These are phyloP conservation scores for Fusarium anthophilum DNA, from an alignment of 2,329 filamentous ascomycete genomes.

Conservation along the genomic window DNA sequence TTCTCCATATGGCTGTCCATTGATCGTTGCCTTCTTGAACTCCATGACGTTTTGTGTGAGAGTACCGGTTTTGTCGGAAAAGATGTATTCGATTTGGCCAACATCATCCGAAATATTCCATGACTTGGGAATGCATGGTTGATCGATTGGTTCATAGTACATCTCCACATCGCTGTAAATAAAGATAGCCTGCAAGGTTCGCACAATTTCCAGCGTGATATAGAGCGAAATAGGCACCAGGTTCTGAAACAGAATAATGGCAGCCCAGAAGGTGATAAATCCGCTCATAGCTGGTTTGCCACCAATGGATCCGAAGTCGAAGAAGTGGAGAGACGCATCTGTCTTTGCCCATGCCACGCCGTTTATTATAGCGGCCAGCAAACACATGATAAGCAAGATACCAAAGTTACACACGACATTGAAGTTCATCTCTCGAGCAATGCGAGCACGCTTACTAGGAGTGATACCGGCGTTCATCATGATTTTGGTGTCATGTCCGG, in stretches of 20 bases:
- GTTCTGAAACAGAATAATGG: slow-evolving; percentile 95
- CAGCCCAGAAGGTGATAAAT: slow-evolving; percentile 97
- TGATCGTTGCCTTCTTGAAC: slow-evolving; percentile 98
- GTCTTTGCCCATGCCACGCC: slow-evolving; percentile 81
- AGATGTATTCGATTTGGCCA: slow-evolving; percentile 98
- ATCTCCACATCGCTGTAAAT: slow-evolving; percentile 96
- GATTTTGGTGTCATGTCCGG: slow-evolving; percentile 96
- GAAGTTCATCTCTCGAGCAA: slow-evolving; percentile 94
- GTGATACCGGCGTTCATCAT: slow-evolving; percentile 99
- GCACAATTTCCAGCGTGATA: slow-evolving; percentile 95
- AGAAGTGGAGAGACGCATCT: slow-evolving; percentile 79
- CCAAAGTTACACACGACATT: slow-evolving; percentile 97
- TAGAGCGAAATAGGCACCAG: slow-evolving; percentile 98
- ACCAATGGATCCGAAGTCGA: slow-evolving; percentile 87
- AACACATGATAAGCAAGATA: slow-evolving; percentile 88
- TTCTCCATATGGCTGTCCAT: slow-evolving; percentile 95
- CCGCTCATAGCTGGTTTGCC: slow-evolving; percentile 80
- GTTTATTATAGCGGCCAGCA: slow-evolving; percentile 85
- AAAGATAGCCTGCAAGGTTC: slow-evolving; percentile 92
- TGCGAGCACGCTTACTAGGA: slow-evolving; percentile 89
- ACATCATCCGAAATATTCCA: slow-evolving; percentile 99
- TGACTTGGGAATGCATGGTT: slow-evolving; percentile 94
- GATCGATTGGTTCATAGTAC: slow-evolving; percentile 96
- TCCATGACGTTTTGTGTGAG: slow-evolving; percentile 99
- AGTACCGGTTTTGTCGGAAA: slow-evolving; percentile 97